These are phyloP conservation scores for Fusarium sp. DNA, from an alignment of 2,329 filamentous ascomycete genomes.

Conservation along the genomic window DNA sequence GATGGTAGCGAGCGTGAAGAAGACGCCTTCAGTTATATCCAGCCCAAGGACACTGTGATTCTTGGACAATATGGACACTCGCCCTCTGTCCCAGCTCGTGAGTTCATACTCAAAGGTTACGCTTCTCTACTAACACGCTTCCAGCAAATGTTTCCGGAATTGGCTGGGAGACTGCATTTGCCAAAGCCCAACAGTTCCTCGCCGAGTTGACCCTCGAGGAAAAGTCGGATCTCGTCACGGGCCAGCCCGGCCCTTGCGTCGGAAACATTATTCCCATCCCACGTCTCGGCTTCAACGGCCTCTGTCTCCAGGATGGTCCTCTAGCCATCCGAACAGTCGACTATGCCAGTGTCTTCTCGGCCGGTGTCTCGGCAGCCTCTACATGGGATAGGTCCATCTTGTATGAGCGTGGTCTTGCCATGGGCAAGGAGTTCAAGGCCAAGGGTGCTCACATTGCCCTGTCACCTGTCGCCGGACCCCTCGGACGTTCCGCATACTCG, in stretches of 20 bases:
- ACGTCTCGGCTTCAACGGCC: constrained; percentile 56
- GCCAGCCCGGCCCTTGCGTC: constrained; percentile 49
- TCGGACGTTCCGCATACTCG: constrained; percentile 56
- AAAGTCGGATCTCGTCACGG: constrained; percentile 51
- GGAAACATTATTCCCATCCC: constrained; percentile 54
- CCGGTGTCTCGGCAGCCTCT: constrained; percentile 71
- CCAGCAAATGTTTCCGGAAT: constrained; percentile 54
- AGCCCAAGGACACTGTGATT: constrained; percentile 56
- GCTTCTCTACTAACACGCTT: constrained; percentile 17
- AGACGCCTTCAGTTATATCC: constrained; percentile 54
- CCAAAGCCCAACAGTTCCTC: constrained; percentile 52
- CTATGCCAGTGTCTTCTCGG: constrained; percentile 59
- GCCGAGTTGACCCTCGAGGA: constrained; percentile 46
- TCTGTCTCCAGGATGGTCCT: constrained; percentile 57
- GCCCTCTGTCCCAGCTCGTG: constrained; percentile 53
- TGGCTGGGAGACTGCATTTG: constrained; percentile 52
- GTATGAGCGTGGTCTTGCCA: constrained; percentile 67
- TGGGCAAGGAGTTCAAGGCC: constrained; percentile 71
- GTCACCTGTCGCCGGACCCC: constrained; percentile 53
- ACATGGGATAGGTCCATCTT: constrained; percentile 79
- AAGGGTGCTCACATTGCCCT: constrained; percentile 81
- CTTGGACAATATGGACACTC: constrained; percentile 56
- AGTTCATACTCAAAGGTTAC: constrained; percentile 21
- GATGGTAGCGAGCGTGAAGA: constrained; percentile 37
- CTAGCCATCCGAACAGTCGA: constrained; percentile 50